These are phyloP conservation scores for Chaetomium sp. DNA, from an alignment of 2,329 filamentous ascomycete species.

Conservation along the genomic window DNA sequence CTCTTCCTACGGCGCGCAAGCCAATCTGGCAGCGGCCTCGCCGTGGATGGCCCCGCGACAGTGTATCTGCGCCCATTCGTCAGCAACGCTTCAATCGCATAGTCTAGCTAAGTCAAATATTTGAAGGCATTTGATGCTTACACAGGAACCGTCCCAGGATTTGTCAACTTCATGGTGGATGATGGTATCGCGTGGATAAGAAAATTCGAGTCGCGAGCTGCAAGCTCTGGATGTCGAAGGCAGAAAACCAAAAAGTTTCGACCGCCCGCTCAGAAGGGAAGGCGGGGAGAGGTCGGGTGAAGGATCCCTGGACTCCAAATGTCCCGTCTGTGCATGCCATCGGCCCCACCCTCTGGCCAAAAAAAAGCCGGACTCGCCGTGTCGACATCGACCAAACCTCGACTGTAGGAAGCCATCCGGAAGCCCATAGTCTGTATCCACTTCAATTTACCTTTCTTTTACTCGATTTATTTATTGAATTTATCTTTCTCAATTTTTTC, in stretches of 20 bases:
- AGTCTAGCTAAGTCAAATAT: background rate
- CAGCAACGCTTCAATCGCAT: constrained; percentile 47
- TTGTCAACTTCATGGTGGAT: constrained; percentile 73
- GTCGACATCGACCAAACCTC: too few relatives aligned
- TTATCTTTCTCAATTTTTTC: too few relatives aligned
- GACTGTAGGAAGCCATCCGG: too few relatives aligned
- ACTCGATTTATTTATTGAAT: too few relatives aligned
- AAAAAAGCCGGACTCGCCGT: too few relatives aligned
- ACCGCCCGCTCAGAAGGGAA: constrained; percentile 27
- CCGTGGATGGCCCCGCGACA: constrained; percentile 86
- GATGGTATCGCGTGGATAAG: constrained; percentile 22
- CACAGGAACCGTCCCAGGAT: constrained; percentile 62
- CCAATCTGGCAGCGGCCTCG: constrained; percentile 91
- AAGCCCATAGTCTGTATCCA: too few relatives aligned
- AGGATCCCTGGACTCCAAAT: constrained; percentile 2
- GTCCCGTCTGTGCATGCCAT: background rate
- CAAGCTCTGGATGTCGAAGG: constrained; percentile 16
- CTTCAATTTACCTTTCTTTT: too few relatives aligned
- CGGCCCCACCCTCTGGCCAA: too few relatives aligned
- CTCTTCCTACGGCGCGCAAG: constrained; percentile 86
- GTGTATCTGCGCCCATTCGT: constrained; percentile 71
- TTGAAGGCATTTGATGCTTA: constrained; percentile 19
- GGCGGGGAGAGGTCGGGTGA: constrained; percentile 25
- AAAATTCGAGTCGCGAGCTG: constrained; percentile 17
- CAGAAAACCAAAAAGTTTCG: constrained; percentile 32